Conservation (phyloP, 768 basidiomycete species). For the Lentinula sp. region DNA sequence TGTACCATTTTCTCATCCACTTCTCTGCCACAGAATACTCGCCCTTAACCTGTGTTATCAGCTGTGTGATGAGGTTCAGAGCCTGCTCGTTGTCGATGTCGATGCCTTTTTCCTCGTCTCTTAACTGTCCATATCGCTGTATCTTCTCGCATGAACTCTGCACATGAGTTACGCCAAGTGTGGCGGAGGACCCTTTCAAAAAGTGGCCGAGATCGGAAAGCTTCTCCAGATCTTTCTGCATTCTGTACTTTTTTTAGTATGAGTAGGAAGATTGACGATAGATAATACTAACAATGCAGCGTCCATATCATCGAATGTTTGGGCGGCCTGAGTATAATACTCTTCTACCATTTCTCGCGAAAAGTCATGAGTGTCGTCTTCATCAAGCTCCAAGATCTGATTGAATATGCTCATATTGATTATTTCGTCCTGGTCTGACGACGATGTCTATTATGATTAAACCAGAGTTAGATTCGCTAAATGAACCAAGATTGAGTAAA, state of each 20-base stretch:
- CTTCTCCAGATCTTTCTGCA: conserved; percentile 48
- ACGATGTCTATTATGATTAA: not conserved
- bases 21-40: conserved; percentile 67
- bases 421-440: conserved; percentile 18
- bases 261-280: not conserved
- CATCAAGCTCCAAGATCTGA: conserved; percentile 91
- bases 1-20: conserved; percentile 52
- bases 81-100: conserved; percentile 45
- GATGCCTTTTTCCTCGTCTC: conserved; percentile 46
- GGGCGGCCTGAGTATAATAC: conserved; percentile 75
- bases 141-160: conserved; percentile 85
- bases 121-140: conserved; percentile 75
- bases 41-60: conserved; percentile 53
- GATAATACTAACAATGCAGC: conserved; percentile 59
- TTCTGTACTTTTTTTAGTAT: conserved; percentile 29
- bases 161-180: conserved; percentile 79
- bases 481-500: not conserved
- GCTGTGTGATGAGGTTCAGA: conserved; percentile 45
- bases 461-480: not conserved
- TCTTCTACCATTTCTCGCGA: conserved; percentile 70
- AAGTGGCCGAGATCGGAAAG: conserved; percentile 86
- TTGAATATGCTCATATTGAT: conserved; percentile 78
- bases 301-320: conserved; percentile 78
- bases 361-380: conserved; percentile 64
- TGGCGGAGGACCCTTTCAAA: conserved; percentile 95